A percentile compares a stretch with the other conserved stretches of the same genome.
These are phyloP conservation scores for Spathaspora boniae DNA, from an alignment of 805 yeast genomes.

Conservation along the genomic window DNA sequence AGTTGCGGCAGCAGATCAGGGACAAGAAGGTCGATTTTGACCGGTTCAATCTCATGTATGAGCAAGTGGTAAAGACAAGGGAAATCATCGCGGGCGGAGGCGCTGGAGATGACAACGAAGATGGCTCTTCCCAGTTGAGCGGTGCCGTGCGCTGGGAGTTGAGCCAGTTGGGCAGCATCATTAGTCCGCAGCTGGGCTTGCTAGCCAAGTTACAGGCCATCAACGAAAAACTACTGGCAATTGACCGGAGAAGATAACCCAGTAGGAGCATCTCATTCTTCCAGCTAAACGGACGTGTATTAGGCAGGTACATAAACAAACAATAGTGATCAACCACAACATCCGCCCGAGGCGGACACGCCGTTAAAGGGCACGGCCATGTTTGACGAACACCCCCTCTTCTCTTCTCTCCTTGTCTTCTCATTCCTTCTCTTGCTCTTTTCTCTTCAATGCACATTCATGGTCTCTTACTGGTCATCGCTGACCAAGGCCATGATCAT, in stretches of 20 bases:
- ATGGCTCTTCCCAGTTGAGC: background rate
- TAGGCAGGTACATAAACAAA: no score
- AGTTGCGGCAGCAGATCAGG: constrained; percentile 20
- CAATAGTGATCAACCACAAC: no score
- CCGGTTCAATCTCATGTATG: constrained; percentile 12
- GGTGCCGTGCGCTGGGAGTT: constrained; percentile 11
- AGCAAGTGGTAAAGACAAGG: constrained; percentile 8
- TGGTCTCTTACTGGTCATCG: constrained; percentile 28
- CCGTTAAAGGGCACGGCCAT: no score
- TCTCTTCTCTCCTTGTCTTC: no score
- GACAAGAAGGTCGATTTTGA: constrained; percentile 14
- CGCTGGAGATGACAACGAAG: constrained; percentile 1
- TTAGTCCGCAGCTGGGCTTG: constrained; percentile 25
- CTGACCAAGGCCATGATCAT: constrained; percentile 92
- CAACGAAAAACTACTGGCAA: constrained; percentile 19
- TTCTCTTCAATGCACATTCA: no score
- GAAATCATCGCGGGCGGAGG: background rate
- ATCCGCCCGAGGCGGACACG: no score
- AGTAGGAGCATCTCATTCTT: no score
- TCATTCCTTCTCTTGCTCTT: no score
- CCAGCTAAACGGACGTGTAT: no score
- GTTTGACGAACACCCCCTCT: no score
- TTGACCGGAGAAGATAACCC: constrained; percentile 15
- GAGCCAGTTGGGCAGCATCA: constrained; percentile 13
- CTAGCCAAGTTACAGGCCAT: constrained; percentile 17